Conservation (phyloP, 176 grass and related monocot species). For the Zoysia pacifica region DNA sequence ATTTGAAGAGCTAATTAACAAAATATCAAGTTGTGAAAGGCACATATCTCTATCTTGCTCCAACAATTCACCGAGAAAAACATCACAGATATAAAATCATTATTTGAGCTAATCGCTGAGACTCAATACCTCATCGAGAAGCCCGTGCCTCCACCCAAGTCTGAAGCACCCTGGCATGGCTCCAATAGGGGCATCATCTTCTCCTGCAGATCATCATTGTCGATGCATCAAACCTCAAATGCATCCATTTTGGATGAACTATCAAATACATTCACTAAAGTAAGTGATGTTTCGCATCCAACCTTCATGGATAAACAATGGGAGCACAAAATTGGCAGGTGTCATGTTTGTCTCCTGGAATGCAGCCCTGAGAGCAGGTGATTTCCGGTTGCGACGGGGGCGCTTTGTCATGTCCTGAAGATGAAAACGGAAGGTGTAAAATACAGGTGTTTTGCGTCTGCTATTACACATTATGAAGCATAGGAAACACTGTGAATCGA, state of each 20-base stretch:
- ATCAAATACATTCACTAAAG: neutral
- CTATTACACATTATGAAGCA: constrained; percentile 3
- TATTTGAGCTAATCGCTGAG: neutral
- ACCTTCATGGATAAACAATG: constrained; percentile 99
- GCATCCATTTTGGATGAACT: neutral
- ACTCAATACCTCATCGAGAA: constrained; percentile 81
- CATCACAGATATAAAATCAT: neutral
- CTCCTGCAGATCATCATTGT: constrained; percentile 42
- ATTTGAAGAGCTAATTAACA: constrained; percentile 2
- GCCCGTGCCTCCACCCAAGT: constrained; percentile 91
- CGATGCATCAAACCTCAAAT: constrained; percentile 1
- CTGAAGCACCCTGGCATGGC: constrained; percentile 97
- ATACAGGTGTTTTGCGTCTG: no score
- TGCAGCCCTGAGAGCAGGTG: constrained; percentile 70
- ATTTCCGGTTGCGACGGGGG: constrained; percentile 82
- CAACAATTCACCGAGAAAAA: constrained; percentile 1
- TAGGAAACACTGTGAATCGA: constrained; percentile 22
- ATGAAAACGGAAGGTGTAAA: neutral
- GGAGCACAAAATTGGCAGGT: constrained; percentile 84
- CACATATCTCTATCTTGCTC: neutral
- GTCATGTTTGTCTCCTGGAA: constrained; percentile 86
- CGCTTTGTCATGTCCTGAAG: constrained; percentile 67
- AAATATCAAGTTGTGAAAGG: constrained; percentile 5
- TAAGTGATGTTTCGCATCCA: constrained; percentile 22
- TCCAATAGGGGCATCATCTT: constrained; percentile 91